Conservation (phyloP, 2,329 filamentous ascomycete genomes). For the Xylaria polymorpha region DNA sequence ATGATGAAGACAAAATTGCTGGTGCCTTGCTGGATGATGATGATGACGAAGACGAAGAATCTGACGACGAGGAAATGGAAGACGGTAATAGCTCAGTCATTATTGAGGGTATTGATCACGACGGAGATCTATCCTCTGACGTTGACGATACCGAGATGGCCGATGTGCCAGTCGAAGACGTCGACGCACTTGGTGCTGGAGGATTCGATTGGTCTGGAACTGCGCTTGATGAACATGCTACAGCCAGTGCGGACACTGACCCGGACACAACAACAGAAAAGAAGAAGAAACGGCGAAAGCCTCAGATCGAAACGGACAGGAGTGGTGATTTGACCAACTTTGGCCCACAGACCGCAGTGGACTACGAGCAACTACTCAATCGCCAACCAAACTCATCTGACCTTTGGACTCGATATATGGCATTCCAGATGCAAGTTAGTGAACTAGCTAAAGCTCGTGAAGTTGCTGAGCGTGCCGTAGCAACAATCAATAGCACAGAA, state of each 20-base stretch:
- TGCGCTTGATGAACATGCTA: slow-evolving; percentile 65
- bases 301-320: slow-evolving; percentile 84
- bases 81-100: slow-evolving; percentile 59
- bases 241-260: slow-evolving; percentile 63
- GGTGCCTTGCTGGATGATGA: slow-evolving; percentile 55
- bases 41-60: slow-evolving; percentile 54
- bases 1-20: slow-evolving; percentile 58
- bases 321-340: slow-evolving; percentile 92
- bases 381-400: slow-evolving; percentile 93
- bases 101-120: slow-evolving; percentile 59
- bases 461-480: slow-evolving; percentile 88
- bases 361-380: slow-evolving; percentile 93
- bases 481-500: slow-evolving; percentile 90
- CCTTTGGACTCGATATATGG: slow-evolving; percentile 98
- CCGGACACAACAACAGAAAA: slow-evolving; percentile 53
- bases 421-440: slow-evolving; percentile 93
- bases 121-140: slow-evolving; percentile 55
- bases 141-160: slow-evolving; percentile 59
- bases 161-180: slow-evolving; percentile 52
- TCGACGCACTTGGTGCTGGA: slow-evolving; percentile 72
- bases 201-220: slow-evolving; percentile 91
- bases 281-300: slow-evolving; percentile 80
- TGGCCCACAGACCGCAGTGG: slow-evolving; percentile 88
- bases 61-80: slow-evolving; percentile 57
- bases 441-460: slow-evolving; percentile 89